Base-by-base conservation (phyloP, 805 yeast species). In the Starmerella riodocensis region DNA sequence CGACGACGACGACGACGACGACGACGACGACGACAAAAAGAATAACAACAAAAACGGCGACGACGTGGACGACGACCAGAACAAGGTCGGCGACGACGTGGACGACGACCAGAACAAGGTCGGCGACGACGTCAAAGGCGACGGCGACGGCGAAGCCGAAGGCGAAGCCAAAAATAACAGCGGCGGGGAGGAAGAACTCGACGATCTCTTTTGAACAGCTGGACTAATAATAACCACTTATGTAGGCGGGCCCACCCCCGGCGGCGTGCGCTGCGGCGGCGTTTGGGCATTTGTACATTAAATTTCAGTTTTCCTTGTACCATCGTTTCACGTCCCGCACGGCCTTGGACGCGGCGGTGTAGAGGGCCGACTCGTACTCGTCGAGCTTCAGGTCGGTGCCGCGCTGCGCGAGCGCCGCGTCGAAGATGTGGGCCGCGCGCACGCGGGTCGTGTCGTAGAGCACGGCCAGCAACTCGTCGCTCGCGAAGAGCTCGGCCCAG, bases 401-500 rank as follows among this genome's bases (percentile, higher is more conserved):
- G 12, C 54, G 49, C n/a, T 70, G 60, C 41, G 71, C 73, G 34
- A 64, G 63, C 12, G 93, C 84, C 49, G 67, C 71, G 53, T 78
- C 86, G 54, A 77, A 76, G 22, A 86, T 74, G 53, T 72, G 78
- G 39, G 74, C 71, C 0, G 85, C 71, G 30, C 97, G 64, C 33
- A 69, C 70, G 40, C 73, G 68, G 22, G 82, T 53, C 66, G 85
- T 70, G 30, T 67, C 40, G 26, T 36, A 37, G 1, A 67, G 63
- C 3, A 71, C 67, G 6, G 67, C 67, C 1, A 75, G 67, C 27
- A 85, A 61, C 39, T 73, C 78, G 16, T 64, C 64, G 55, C 83
- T 91, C 18, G 66, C 70, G 55, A 78, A 82, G 59, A 86, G 61
- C 33, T 65, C 55, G 8, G 79, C 70, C 96, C 97, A 88, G 51